Evolutionary conservation across 345 rosid species (phyloP), one percentile per base, ranked within the genome.

Genomic region (Sonneratia caseolaris): DNA sequence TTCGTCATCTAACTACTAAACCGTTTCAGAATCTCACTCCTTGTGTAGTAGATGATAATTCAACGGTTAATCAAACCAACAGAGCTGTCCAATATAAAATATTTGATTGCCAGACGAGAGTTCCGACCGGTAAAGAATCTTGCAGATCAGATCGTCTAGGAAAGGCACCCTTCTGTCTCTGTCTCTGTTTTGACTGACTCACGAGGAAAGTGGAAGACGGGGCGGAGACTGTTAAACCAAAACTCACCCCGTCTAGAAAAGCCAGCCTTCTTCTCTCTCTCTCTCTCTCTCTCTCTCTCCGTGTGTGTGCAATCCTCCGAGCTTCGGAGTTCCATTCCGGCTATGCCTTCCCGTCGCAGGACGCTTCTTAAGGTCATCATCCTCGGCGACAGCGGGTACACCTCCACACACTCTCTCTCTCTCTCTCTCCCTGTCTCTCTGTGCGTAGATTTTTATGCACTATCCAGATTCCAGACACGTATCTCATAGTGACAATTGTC

Each of bases 351-450:
- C 40, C 96, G 97, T 64, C 78, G 97, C 73, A 88, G 93, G 59
- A 91, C 93, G 71, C 97, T 95, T 76, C 81, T 90, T 70, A 92
- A 92, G 87, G 96, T 95, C 88, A 95, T 95, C 81, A 90, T 95
- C 79, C 97, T 95, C 84, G 97, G 97, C 43, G 99, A 95, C 74
- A 92, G 97, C 86, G 99, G 97, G 99, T 95, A 48, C 78, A 9
- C 3, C 45, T 42, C 75, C 72, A 10, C 69, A 67, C 10, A 22
- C 68, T 42, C 56, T 36, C 19, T 42, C 19, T 0, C 8, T 45
- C 35, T 35, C 56, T 43, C 22, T 13, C 55, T 1, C 51, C 22
- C 21, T 66, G 24, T 38, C 42, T n/a, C 45, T 42, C 5, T 42
- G 10, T 9, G 10, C 10, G 45, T 42, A 42, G 48, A 13, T 22